Conservation (phyloP, 805 yeast genomes). For the Candida taoyuanica region DNA sequence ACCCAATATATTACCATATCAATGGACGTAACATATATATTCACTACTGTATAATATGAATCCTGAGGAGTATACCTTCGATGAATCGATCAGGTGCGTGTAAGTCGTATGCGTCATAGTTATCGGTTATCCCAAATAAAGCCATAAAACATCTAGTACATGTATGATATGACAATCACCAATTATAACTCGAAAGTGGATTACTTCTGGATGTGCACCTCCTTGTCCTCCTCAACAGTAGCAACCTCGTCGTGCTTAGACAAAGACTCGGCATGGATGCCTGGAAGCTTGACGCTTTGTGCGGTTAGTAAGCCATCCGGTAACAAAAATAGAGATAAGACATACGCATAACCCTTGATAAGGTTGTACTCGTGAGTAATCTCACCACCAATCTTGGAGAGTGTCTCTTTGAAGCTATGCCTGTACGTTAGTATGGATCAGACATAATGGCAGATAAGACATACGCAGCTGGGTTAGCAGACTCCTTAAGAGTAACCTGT, state of each 20-base stretch:
- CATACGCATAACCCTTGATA: constrained; percentile 57
- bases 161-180: too few relatives aligned
- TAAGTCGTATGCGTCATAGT: too few relatives aligned
- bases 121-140: too few relatives aligned
- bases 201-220: constrained; percentile 40
- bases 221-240: constrained; percentile 62
- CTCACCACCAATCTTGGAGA: constrained; percentile 52
- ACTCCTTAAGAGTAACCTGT: constrained; percentile 38
- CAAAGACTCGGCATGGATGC: constrained; percentile 42
- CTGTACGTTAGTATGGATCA: not conserved
- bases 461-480: constrained; percentile 28
- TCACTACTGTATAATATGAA: too few relatives aligned
- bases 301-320: not conserved
- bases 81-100: too few relatives aligned
- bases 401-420: constrained; percentile 44
- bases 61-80: too few relatives aligned
- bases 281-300: constrained; percentile 46
- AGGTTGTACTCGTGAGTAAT: constrained; percentile 56
- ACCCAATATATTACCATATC: too few relatives aligned
- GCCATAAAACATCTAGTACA: too few relatives aligned
- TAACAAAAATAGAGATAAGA: not conserved
- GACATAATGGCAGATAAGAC: not conserved
- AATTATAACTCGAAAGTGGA: too few relatives aligned
- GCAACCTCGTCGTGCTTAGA: constrained; percentile 47
- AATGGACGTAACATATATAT: too few relatives aligned